Base-by-base conservation (phyloP, 2,329 filamentous ascomycete species). In the Penicillium sp. region DNA sequence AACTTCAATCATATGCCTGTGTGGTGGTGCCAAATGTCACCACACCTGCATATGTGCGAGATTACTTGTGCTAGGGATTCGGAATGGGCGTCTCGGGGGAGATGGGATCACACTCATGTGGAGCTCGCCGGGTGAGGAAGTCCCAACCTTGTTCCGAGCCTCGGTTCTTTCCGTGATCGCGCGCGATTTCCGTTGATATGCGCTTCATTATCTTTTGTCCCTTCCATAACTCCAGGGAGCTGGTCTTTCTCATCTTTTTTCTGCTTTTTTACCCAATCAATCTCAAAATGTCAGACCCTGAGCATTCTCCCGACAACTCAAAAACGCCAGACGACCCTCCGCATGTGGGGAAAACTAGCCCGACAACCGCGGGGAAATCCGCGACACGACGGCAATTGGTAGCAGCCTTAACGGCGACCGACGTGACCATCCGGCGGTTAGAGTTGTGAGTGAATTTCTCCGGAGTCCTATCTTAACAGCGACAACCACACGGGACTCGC, bases 361-460 rank as follows among this genome's bases (percentile, higher is more conserved):
- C 56, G 20, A 52, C 54, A 51, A 14, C 57, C 54, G 51, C 56
- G 63, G 67, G 61, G 67, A 69, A 64, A 56, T 33, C 60, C 40
- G 51, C 54, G 33, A 58, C 65, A 45, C 59, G 53, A 46, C 64
- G 58, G 53, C 60, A 64, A 58, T 50, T 72, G 49, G 54, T 68
- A 49, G 60, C 62, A 55, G 62, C 65, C 18, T 61, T 73, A 40
- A 61, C 47, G 26, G 58, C 66, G 29, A 66, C 65, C n/a, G 69
- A 73, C 54, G 56, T 57, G 35, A 63, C 65, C 18, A 64, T 72
- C 48, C 65, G 61, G 22, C 69, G 70, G 6, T 51, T 73, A 37
- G 59, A 72, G 53, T 62, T 64, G 70, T 73, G 58, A 60, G 67
- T 42, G 4, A 14, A 11, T 37, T 3, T 7, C 18, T 23, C 12